phyloP scores from a whole-genome alignment of 257 asterid genomes.

The Oldenlandia corymbosa region DNA sequence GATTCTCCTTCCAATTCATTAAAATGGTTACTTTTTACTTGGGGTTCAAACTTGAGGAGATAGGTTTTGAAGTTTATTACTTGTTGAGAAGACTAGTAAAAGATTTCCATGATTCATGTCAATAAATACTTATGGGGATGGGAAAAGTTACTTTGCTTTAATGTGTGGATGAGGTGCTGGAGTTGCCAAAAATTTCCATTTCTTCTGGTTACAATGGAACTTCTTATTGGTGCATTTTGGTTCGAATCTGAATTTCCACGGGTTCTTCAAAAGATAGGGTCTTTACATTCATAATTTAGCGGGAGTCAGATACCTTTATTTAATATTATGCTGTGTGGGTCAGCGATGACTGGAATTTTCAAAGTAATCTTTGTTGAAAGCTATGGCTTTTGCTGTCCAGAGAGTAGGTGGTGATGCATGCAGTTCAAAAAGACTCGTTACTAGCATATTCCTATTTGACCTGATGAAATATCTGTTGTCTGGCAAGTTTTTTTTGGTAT shows the following conservation, averaged over 20 bases:
- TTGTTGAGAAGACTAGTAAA: background rate
- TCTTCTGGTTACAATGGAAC: constrained; percentile 3
- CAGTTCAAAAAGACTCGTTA: background rate
- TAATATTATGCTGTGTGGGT: background rate
- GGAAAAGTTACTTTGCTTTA: background rate
- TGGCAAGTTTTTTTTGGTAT: background rate
- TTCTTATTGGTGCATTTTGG: background rate
- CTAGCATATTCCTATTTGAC: background rate
- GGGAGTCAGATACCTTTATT: background rate
- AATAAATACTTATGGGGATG: background rate
- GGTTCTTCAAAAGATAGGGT: background rate
- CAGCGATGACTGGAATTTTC: background rate
- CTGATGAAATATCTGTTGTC: background rate
- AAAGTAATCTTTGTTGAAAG: constrained; percentile 5
- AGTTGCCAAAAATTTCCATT: background rate
- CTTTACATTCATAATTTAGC: constrained; percentile 3
- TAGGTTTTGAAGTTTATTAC: background rate
- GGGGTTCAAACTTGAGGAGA: background rate
- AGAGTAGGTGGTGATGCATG: background rate
- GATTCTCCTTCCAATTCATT: constrained; percentile 4
- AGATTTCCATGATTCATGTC: no score
- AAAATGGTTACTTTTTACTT: background rate
- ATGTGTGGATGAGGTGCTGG: background rate
- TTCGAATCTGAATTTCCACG: background rate
- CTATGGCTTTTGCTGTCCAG: background rate